Percentiles rank a stretch among this genome's conserved stretches.
These are phyloP conservation scores for Penicillium sp. DNA, from an alignment of 2,329 filamentous ascomycete genomes.

Conservation along the genomic window DNA sequence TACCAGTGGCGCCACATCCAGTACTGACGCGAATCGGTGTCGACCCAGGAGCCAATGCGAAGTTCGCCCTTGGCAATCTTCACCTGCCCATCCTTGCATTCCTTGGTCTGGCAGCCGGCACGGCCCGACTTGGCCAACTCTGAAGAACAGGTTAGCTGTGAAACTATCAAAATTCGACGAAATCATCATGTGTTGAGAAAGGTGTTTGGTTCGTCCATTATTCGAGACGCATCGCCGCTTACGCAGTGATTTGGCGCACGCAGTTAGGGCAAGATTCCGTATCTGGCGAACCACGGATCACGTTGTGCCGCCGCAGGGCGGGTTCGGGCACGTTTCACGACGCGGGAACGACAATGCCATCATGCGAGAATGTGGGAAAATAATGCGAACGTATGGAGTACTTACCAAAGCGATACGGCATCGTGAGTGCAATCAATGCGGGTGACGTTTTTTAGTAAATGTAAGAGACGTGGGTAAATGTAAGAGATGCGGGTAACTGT, in stretches of 20 bases:
- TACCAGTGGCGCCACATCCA: conserved; percentile 90
- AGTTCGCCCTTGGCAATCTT: conserved; percentile 82
- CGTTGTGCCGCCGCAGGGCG: neutral
- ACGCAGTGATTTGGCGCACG: neutral
- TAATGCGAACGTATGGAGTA: neutral
- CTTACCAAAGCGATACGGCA: conserved; percentile 32
- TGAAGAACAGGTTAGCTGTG: conserved; percentile 39
- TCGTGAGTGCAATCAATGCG: neutral
- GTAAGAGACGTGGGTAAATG: neutral
- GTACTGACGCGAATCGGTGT: conserved; percentile 59
- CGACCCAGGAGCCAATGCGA: conserved; percentile 74
- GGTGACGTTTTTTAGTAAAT: too few species aligned
- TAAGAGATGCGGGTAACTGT: neutral
- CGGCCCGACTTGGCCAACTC: conserved; percentile 72
- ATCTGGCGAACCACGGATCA: too few species aligned
- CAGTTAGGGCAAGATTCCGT: neutral
- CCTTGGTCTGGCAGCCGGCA: conserved; percentile 70
- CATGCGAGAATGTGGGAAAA: too few species aligned
- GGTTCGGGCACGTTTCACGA: too few species aligned
- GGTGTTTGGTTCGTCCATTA: too few species aligned
- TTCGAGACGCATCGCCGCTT: too few species aligned
- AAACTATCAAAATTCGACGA: neutral
- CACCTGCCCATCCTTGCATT: conserved; percentile 68
- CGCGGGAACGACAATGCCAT: too few species aligned
- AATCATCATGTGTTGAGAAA: too few species aligned